A percentile compares a stretch with the other conserved stretches of the same genome.
These are phyloP conservation scores for Gossypium longicalyx DNA, from an alignment of 345 rosid genomes.

Conservation along the genomic window DNA sequence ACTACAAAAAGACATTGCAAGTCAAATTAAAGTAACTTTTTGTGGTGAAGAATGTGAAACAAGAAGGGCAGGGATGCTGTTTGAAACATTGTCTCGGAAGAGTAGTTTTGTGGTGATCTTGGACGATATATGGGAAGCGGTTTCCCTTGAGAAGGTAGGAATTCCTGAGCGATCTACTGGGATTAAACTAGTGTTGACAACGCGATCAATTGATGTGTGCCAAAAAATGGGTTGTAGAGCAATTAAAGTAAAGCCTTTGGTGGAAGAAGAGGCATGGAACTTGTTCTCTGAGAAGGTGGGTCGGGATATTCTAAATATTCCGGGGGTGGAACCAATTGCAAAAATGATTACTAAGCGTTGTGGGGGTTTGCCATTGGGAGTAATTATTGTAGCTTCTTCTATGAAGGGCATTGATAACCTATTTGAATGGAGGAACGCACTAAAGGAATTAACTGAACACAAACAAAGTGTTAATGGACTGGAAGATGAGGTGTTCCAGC, in stretches of 20 bases:
- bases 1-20: not conserved
- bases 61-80: not conserved
- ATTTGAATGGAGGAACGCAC: conserved; percentile 1
- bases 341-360: not conserved
- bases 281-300: not conserved
- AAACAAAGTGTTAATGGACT: not conserved
- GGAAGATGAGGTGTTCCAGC: no score
- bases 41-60: not conserved
- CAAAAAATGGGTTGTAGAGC: not conserved
- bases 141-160: conserved; percentile 14
- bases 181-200: not conserved
- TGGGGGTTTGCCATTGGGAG: conserved; percentile 12
- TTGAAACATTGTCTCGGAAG: not conserved
- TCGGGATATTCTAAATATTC: not conserved
- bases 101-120: conserved; percentile 4
- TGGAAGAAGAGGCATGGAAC: not conserved
- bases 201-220: not conserved
- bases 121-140: conserved; percentile 20
- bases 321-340: not conserved
- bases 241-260: not conserved
- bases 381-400: not conserved
- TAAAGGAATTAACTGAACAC: not conserved
- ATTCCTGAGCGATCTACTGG: conserved; percentile 3
- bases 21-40: not conserved
- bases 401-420: not conserved